phyloP scores from a whole-genome alignment of 768 basidiomycete genomes.

The Leccinum barrowsii region DNA sequence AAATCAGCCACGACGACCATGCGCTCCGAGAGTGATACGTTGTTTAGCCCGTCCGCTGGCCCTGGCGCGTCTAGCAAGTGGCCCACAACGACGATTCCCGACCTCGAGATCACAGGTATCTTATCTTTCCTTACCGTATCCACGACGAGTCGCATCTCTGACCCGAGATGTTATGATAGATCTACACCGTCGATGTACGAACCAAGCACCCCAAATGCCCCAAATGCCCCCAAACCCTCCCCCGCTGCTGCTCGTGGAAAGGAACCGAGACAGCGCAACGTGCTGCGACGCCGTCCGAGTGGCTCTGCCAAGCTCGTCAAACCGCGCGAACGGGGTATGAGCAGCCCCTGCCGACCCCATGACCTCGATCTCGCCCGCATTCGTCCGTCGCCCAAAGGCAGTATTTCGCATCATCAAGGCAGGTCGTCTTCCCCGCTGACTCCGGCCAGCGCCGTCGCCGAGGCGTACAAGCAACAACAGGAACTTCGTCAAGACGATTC shows the following conservation, averaged over 20 bases:
- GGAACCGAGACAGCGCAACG: slow-evolving; percentile 27
- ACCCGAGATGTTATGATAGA: neutral
- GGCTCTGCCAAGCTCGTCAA: slow-evolving; percentile 22
- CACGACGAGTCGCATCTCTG: neutral
- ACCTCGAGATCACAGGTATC: too few relatives aligned
- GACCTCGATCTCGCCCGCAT: neutral
- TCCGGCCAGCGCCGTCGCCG: slow-evolving; percentile 43
- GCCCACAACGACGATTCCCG: neutral
- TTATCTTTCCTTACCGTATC: neutral
- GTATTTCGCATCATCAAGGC: neutral
- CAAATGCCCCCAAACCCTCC: neutral
- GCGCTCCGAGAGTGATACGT: slow-evolving; percentile 11
- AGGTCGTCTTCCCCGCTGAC: slow-evolving; percentile 30
- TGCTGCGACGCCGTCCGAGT: slow-evolving; percentile 31
- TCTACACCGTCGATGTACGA: slow-evolving; percentile 21
- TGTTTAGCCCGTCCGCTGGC: slow-evolving; percentile 11
- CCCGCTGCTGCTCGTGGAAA: slow-evolving; percentile 1
- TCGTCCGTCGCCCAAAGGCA: neutral
- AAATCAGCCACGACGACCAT: slow-evolving; percentile 6
- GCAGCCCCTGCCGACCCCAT: slow-evolving; percentile 1
- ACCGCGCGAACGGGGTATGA: slow-evolving; percentile 13
- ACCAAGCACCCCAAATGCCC: slow-evolving; percentile 4
- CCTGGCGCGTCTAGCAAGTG: neutral
- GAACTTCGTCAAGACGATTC: slow-evolving; percentile 22
- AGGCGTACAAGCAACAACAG: slow-evolving; percentile 45